These are phyloP conservation scores for Floccularia luteovirens DNA, from an alignment of 768 basidiomycete genomes.

Conservation along the genomic window DNA sequence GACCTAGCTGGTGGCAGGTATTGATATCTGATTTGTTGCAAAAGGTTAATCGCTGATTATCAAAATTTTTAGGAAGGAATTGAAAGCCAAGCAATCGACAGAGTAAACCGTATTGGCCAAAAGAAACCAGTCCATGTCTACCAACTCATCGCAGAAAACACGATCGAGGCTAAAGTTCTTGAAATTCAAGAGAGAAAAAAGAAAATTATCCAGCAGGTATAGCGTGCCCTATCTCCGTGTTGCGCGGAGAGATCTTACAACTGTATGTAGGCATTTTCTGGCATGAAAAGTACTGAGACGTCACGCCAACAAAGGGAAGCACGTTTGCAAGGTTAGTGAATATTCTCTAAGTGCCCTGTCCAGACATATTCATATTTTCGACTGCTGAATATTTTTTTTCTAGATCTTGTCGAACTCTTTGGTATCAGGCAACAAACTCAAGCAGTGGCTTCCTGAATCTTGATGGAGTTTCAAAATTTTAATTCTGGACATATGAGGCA, in stretches of 20 bases:
- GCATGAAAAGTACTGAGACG: slow-evolving; percentile 69
- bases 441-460: no score
- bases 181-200: slow-evolving; percentile 89
- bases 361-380: no score
- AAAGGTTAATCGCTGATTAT: slow-evolving; percentile 6
- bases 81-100: slow-evolving; percentile 77
- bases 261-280: slow-evolving; percentile 67
- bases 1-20: slow-evolving; percentile 71
- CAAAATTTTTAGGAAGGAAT: slow-evolving; percentile 54
- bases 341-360: not conserved
- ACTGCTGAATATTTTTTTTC: not conserved
- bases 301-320: slow-evolving; percentile 74
- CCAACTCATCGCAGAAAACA: slow-evolving; percentile 85
- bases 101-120: slow-evolving; percentile 83
- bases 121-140: slow-evolving; percentile 80
- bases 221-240: slow-evolving; percentile 1
- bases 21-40: slow-evolving; percentile 1
- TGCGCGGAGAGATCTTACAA: not conserved
- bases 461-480: no score
- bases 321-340: slow-evolving; percentile 59
- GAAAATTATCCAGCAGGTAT: slow-evolving; percentile 64
- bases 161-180: slow-evolving; percentile 80
- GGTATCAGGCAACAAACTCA: slow-evolving; percentile 19
- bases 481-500: no score
- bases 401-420: slow-evolving; percentile 53